phyloP scores from a whole-genome alignment of 225 moss, liverwort and hornwort genomes.

The Pleurozium schreberi region DNA sequence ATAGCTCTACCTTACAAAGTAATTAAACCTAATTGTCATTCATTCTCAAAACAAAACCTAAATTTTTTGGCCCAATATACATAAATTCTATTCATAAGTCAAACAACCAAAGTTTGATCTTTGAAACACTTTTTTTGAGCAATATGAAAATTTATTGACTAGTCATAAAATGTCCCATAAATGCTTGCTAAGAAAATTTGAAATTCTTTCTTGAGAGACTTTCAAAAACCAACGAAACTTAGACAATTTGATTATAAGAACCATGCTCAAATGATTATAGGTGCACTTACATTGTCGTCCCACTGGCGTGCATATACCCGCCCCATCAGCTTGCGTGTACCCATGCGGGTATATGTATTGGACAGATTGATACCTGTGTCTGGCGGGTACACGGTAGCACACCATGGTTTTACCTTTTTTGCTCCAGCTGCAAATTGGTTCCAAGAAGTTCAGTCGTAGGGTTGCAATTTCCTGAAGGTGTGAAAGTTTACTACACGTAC shows the following conservation, averaged over 20 bases:
- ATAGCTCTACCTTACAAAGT: neutral
- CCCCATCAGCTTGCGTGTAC: neutral
- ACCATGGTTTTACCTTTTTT: neutral
- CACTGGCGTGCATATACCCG: neutral
- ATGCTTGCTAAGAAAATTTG: accelerated
- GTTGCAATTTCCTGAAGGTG: neutral
- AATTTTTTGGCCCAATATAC: no score
- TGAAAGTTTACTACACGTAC: neutral
- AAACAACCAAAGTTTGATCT: neutral
- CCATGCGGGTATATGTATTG: neutral
- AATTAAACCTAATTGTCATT: neutral
- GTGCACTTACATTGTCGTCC: no score
- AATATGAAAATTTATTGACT: neutral
- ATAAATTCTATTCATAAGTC: neutral
- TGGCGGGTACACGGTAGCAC: neutral
- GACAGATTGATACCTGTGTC: neutral
- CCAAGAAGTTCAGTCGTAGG: neutral
- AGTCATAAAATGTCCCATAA: neutral
- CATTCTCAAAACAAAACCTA: neutral
- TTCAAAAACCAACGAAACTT: neutral
- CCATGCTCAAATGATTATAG: neutral
- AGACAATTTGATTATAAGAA: neutral
- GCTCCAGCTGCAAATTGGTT: neutral
- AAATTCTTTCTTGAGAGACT: neutral
- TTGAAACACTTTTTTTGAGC: accelerated